Evolutionary conservation across 148 eudicot species (phyloP), one percentile per base, ranked within the genome.

Genomic region (Oxyria digyna): DNA sequence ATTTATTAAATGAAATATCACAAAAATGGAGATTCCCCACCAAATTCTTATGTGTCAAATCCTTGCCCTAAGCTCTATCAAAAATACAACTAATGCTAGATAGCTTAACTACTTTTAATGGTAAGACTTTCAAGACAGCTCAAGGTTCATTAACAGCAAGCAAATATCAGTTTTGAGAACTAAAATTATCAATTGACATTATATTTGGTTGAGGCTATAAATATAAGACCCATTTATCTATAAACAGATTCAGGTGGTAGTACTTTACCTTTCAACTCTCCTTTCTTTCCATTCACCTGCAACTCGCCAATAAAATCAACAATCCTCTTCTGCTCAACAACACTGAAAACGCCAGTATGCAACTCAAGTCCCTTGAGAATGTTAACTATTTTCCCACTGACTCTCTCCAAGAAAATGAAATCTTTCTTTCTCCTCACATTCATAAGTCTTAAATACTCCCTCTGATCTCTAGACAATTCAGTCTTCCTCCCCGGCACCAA

Each of bases 291-390:
- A 81, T 31, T 88, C 75, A 91, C 88, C 64, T 74, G 76, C 45
- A 95, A 76, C 68, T 72, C 71, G 52, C 83, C 85, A 26, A 95
- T 79, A 72, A 38, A 84, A 62, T 82, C 82, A 71, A 88, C 97
- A 37, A 95, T 91, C 79, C 85, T 82, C 64, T 78, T 87, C 84
- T 95, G 99, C 76, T 91, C 96, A 18, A 72, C 91, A 54, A 87
- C 92, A 75, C 99, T 95, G 72, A 95, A 88, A 64, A 90, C 91
- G 69, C 88, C 88, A 3, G 83, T 77, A 69, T 91, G 99, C 65
- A 95, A 80, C 91, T 95, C 99, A 52, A 95, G 83, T 3, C 99
- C 97, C 21, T 91, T 84, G 18, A 95, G 76, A 71, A 95, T 85
- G 79, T 95, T 91, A 15, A 79, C 82, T 18, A 80, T 1, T 71